Base-by-base conservation (phyloP, 768 basidiomycete species). In the Thelephora ganbajun region DNA sequence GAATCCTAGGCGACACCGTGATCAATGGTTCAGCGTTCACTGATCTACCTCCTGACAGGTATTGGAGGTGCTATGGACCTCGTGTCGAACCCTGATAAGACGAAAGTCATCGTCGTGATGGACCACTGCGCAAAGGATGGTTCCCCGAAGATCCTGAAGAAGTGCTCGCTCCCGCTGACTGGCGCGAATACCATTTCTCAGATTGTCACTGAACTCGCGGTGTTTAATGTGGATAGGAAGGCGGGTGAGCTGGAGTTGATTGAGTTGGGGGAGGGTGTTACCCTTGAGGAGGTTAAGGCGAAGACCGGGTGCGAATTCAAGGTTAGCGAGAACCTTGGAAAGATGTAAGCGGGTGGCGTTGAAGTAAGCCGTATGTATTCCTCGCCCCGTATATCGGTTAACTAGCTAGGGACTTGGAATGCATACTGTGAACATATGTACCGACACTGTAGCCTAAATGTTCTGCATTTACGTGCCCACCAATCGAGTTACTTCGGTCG, bases 51-150 rank as follows among this genome's bases (percentile, higher is more conserved):
- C 47, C n/a, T 6, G 16, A 47, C 57, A 84, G 87, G 89, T 36
- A 93, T 96, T 60, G 93, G 93, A 11, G 93, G 92, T 45, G 92
- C 92, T 11, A 93, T 93, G 90, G 91, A 94, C 61, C 78, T 93
- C 43, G 90, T 92, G 52, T 94, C 92, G 50, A 96, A 94, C 66
- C 93, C 92, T 1, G 90, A 94, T 64, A 82, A 83, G 65, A 97
- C 93, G 36, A 93, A 84, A 64, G 83, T 92, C 51, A 87, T 94
- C 48, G 89, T 73, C 5, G 74, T 88, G 30, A 85, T 90, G 76
- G 92, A 96, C 57, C 92, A 94, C 65, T 77, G 78, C 58, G 83
- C 88, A 41, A 91, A 89, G 66, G 81, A 89, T 56, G 93, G 91
- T 36, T 80, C 78, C 54, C 83, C 84, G 33, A 97, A 97, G 71